Percentiles rank a stretch among this genome's conserved stretches.
These are phyloP conservation scores for Pestalotiopsis fici DNA, from an alignment of 2,329 filamentous ascomycete species.

Conservation along the genomic window DNA sequence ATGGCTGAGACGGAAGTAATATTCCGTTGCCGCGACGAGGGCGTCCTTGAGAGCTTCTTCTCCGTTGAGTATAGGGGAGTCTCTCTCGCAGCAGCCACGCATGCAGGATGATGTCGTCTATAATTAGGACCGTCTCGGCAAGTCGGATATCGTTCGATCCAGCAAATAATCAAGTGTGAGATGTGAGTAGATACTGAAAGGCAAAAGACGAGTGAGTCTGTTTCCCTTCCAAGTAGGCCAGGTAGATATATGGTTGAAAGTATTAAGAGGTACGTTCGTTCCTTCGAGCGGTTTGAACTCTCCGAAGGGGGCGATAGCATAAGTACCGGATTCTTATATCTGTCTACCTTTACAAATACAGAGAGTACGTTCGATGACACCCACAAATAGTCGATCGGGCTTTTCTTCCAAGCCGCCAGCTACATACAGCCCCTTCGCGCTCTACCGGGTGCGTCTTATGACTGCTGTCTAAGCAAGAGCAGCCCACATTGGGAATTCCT, in stretches of 20 bases:
- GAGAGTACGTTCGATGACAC: constrained; percentile 5
- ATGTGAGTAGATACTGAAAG: background rate
- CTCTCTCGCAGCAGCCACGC: constrained; percentile 10
- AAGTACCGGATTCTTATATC: constrained; percentile 16
- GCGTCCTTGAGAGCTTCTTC: background rate
- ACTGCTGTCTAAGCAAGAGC: constrained; percentile 17
- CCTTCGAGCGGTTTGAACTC: constrained; percentile 17
- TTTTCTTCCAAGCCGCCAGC: background rate
- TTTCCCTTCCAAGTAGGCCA: background rate
- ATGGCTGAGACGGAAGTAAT: constrained; percentile 6
- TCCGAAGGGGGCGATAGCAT: constrained; percentile 13
- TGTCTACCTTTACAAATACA: background rate
- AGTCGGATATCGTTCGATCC: background rate
- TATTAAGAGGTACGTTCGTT: constrained; percentile 16
- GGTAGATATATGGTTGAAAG: background rate
- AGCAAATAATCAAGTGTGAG: background rate
- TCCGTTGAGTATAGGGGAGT: constrained; percentile 17
- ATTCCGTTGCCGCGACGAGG: constrained; percentile 11
- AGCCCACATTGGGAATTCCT: constrained; percentile 13
- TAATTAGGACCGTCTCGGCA: background rate
- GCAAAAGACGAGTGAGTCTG: background rate
- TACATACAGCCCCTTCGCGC: constrained; percentile 9
- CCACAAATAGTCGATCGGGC: background rate
- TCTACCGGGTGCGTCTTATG: constrained; percentile 29
- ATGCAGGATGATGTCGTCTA: constrained; percentile 6